Percentiles rank a stretch among this genome's conserved stretches.
phyloP scores from a whole-genome alignment of 495 filamentous ascomycete species.

The Lasiosphaeria miniovina region DNA sequence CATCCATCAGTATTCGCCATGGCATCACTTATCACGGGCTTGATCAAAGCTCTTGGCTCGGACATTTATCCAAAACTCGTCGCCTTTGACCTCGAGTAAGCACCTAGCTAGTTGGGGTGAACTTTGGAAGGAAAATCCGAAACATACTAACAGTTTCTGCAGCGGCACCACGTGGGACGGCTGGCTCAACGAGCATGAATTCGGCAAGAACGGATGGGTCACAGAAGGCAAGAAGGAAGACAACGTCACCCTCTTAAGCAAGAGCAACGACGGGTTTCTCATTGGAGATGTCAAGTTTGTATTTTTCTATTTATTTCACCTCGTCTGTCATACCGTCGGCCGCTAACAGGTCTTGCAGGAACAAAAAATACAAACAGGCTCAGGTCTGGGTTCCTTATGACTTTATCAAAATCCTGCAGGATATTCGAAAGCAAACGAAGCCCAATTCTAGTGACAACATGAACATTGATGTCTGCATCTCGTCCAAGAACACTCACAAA shows the following conservation, averaged over 20 bases:
- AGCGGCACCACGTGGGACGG: not conserved
- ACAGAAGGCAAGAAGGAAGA: not conserved
- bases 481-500: slow-evolving; percentile 1
- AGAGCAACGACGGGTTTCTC: not conserved
- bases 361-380: not conserved
- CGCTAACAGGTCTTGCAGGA: not conserved
- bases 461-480: not conserved
- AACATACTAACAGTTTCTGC: not conserved
- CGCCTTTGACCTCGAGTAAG: slow-evolving; percentile 2
- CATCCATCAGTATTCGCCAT: too few relatives aligned
- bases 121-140: not conserved
- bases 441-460: not conserved
- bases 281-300: not conserved
- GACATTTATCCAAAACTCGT: slow-evolving; percentile 1
- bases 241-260: not conserved
- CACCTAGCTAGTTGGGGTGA: not conserved
- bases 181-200: not conserved
- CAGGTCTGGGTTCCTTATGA: not conserved
- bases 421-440: not conserved
- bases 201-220: slow-evolving; percentile 1
- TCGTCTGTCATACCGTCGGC: not conserved
- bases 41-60: too few relatives aligned
- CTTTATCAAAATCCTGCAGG: not conserved
- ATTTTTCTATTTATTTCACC: not conserved
- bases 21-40: too few relatives aligned